phyloP scores from a whole-genome alignment of 176 grass and related monocot species.

The Oryza glaberrima region DNA sequence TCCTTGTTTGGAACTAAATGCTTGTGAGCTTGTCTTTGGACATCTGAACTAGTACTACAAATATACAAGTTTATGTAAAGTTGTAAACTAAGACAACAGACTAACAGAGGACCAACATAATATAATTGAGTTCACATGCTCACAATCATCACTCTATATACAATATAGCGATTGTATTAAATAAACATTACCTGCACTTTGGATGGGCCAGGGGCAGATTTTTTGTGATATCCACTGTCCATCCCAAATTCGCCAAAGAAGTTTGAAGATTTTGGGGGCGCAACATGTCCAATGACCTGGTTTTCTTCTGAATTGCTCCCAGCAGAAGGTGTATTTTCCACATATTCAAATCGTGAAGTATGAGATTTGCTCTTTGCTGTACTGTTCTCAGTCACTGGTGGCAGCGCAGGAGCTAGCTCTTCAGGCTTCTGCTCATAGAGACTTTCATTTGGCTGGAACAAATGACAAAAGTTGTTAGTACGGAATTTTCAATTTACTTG shows the following conservation, averaged over 20 bases:
- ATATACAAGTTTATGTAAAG: background rate
- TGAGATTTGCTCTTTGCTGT: conserved; percentile 48
- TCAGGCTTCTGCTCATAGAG: conserved; percentile 97
- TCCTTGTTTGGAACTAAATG: conserved; percentile 17
- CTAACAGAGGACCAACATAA: background rate
- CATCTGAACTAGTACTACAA: background rate
- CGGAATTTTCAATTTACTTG: background rate
- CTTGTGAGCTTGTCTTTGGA: background rate
- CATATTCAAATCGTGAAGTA: conserved; percentile 88
- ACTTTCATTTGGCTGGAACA: conserved; percentile 78
- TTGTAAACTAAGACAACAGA: conserved; percentile 1
- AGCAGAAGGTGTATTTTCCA: conserved; percentile 56
- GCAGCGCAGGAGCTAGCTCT: conserved; percentile 62
- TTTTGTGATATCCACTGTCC: conserved; percentile 83
- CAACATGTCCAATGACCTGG: conserved; percentile 73
- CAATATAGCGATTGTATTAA: background rate
- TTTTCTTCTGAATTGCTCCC: conserved; percentile 52
- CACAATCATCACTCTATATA: background rate
- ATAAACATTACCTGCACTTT: conserved; percentile 71
- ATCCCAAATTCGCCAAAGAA: conserved; percentile 96
- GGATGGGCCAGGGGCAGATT: conserved; percentile 60
- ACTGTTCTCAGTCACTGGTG: conserved; percentile 48
- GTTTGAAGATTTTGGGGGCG: conserved; percentile 83
- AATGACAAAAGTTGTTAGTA: conserved; percentile 11
- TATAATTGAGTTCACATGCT: conserved; percentile 3